phyloP scores from a whole-genome alignment of 2,329 filamentous ascomycete genomes.

The Ophiostoma pallidulum region DNA sequence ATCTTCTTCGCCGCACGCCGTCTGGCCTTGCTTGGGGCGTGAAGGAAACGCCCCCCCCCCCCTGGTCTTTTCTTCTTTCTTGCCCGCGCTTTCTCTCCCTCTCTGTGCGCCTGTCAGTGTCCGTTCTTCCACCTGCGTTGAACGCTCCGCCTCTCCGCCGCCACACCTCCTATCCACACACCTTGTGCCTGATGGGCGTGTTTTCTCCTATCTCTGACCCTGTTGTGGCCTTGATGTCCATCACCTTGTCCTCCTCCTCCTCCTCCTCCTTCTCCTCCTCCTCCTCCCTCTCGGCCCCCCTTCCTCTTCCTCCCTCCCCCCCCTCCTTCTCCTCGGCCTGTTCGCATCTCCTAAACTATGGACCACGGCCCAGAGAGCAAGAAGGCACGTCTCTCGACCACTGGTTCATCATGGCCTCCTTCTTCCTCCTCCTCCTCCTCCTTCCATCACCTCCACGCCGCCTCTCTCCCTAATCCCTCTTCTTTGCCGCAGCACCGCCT shows the following conservation, averaged over 20 bases:
- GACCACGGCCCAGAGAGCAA: constrained; percentile 13
- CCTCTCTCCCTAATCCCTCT: constrained; percentile 35
- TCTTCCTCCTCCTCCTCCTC: constrained; percentile 5
- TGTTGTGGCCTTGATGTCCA: constrained; percentile 5
- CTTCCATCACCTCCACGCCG: constrained; percentile 12
- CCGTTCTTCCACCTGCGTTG: not conserved
- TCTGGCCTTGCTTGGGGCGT: not conserved
- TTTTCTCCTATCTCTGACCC: not conserved
- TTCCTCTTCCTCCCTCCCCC: not conserved
- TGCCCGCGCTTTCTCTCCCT: not conserved
- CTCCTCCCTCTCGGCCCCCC: not conserved
- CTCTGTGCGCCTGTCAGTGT: not conserved
- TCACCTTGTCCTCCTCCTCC: constrained; percentile 4
- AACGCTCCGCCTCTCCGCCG: not conserved
- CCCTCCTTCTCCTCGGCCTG: constrained; percentile 2
- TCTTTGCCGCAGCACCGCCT: constrained; percentile 19
- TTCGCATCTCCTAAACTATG: constrained; percentile 11
- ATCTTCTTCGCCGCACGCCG: too few relatives aligned
- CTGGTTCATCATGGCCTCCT: constrained; percentile 9
- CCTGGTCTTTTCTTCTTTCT: not conserved
- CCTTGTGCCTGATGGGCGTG: constrained; percentile 7
- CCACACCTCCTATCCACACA: not conserved
- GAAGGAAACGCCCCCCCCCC: not conserved
- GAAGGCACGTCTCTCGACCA: constrained; percentile 12
- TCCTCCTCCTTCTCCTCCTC: not conserved